phyloP scores from a whole-genome alignment of 2,329 filamentous ascomycete genomes.

The Alternaria tenuissima region DNA sequence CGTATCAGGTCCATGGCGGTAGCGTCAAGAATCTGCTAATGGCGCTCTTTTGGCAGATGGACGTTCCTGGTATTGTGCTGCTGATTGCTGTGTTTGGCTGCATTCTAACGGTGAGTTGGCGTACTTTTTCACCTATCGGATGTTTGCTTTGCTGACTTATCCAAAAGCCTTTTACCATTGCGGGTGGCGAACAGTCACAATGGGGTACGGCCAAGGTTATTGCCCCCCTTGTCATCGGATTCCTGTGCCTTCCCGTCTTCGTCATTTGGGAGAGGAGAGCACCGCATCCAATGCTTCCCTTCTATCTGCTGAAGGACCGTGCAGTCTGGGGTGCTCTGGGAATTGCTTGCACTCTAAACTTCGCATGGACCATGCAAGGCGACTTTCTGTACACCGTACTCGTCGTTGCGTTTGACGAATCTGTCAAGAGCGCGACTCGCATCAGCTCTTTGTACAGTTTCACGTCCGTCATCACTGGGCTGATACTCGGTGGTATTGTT shows the following conservation, averaged over 20 bases:
- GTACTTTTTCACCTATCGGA: background rate
- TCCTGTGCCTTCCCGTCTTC: conserved; percentile 60
- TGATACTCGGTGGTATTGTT: conserved; percentile 65
- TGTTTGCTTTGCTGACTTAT: background rate
- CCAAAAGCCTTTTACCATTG: conserved; percentile 60
- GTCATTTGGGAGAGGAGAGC: conserved; percentile 63
- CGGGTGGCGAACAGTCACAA: conserved; percentile 56
- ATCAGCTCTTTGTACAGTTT: conserved; percentile 68
- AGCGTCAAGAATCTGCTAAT: conserved; percentile 40
- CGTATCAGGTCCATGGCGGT: conserved; percentile 57
- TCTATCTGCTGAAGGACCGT: conserved; percentile 68
- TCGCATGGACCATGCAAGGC: conserved; percentile 67
- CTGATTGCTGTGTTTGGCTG: conserved; percentile 59
- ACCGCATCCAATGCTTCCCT: conserved; percentile 66
- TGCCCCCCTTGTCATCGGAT: conserved; percentile 60
- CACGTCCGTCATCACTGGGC: conserved; percentile 65
- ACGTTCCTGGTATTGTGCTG: conserved; percentile 59
- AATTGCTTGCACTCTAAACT: conserved; percentile 48
- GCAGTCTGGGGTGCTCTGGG: conserved; percentile 70
- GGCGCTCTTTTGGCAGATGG: conserved; percentile 66
- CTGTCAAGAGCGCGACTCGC: conserved; percentile 64
- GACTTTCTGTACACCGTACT: conserved; percentile 71
- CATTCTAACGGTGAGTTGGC: conserved; percentile 49
- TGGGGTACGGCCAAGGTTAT: conserved; percentile 63
- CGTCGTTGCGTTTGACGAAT: conserved; percentile 68